Percentiles rank a stretch among this genome's conserved stretches.
phyloP scores from a whole-genome alignment of 495 filamentous ascomycete species.

The Penicillium cinerascens region DNA sequence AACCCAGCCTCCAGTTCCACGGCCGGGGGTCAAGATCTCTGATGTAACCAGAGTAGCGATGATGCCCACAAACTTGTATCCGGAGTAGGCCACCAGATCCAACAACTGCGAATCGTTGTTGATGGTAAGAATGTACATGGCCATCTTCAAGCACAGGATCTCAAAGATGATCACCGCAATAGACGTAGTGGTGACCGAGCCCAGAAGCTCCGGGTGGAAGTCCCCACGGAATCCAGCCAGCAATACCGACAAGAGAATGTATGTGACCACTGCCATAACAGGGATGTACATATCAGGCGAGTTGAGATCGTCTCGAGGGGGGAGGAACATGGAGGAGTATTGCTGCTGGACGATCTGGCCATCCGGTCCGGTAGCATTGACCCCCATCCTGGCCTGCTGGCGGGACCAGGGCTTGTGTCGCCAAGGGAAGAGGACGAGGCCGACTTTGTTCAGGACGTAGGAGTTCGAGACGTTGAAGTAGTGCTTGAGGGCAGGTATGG shows the following conservation, averaged over 20 bases:
- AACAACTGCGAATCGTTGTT: slow-evolving; percentile 83
- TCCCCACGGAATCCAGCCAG: slow-evolving; percentile 86
- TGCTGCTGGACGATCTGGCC: slow-evolving; percentile 56
- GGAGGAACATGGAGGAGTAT: slow-evolving; percentile 80
- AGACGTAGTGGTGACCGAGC: slow-evolving; percentile 79
- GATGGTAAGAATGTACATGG: slow-evolving; percentile 89
- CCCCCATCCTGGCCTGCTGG: slow-evolving; percentile 52
- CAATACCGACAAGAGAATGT: slow-evolving; percentile 87
- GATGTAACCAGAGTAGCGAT: slow-evolving; percentile 79
- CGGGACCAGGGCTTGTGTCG: slow-evolving; percentile 95
- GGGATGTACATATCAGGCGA: slow-evolving; percentile 99
- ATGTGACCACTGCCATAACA: slow-evolving; percentile 81
- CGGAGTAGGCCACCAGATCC: slow-evolving; percentile 91
- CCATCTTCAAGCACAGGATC: slow-evolving; percentile 83
- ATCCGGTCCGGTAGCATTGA: slow-evolving; percentile 54
- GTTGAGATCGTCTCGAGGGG: slow-evolving; percentile 95
- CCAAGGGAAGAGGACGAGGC: slow-evolving; percentile 95
- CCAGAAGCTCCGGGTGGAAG: slow-evolving; percentile 92
- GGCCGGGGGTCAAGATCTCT: slow-evolving; percentile 70
- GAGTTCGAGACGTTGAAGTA: slow-evolving; percentile 97
- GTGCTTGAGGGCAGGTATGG: slow-evolving; percentile 86
- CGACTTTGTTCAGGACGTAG: slow-evolving; percentile 80
- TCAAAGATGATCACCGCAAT: slow-evolving; percentile 80
- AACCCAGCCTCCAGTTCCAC: slow-evolving; percentile 79
- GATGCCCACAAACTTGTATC: slow-evolving; percentile 98